Conservation (phyloP, 2,329 filamentous ascomycete species). For the Epichloe coenophiala region DNA sequence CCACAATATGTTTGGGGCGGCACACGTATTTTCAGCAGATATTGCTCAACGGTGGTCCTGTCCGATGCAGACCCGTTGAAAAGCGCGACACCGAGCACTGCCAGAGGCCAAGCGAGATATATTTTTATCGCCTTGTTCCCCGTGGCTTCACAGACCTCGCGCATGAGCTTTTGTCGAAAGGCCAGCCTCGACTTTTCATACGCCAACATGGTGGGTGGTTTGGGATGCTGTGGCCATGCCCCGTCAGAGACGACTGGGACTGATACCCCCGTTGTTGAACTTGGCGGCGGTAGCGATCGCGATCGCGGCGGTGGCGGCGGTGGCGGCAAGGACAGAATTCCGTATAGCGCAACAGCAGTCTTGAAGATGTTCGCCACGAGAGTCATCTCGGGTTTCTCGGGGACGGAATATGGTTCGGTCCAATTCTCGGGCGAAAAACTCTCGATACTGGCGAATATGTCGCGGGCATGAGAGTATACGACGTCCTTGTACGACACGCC, state of each 20-base stretch:
- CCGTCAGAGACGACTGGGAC: background rate
- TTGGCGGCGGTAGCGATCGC: no score
- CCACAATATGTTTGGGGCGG: slow-evolving; percentile 2
- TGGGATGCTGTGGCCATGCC: background rate
- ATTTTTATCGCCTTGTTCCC: background rate
- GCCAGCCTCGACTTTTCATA: background rate
- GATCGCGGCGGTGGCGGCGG: no score
- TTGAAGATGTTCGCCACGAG: slow-evolving; percentile 1
- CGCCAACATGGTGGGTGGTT: background rate
- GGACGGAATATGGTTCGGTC: slow-evolving; percentile 1
- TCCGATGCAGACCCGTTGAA: background rate
- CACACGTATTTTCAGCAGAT: background rate
- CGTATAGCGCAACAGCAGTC: slow-evolving; percentile 1
- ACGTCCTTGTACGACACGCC: background rate
- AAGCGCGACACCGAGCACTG: slow-evolving; percentile 3
- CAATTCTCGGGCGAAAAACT: slow-evolving; percentile 1
- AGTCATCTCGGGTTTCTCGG: background rate
- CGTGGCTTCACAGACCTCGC: background rate
- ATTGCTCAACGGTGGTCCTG: background rate
- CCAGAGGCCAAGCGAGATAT: slow-evolving; percentile 1
- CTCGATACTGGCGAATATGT: background rate
- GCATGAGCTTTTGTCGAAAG: slow-evolving; percentile 1
- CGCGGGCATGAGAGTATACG: background rate
- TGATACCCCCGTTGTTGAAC: background rate
- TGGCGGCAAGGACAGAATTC: background rate